Conservation (phyloP, 2,329 filamentous ascomycete genomes). For the Calcarisporium arbuscula region DNA sequence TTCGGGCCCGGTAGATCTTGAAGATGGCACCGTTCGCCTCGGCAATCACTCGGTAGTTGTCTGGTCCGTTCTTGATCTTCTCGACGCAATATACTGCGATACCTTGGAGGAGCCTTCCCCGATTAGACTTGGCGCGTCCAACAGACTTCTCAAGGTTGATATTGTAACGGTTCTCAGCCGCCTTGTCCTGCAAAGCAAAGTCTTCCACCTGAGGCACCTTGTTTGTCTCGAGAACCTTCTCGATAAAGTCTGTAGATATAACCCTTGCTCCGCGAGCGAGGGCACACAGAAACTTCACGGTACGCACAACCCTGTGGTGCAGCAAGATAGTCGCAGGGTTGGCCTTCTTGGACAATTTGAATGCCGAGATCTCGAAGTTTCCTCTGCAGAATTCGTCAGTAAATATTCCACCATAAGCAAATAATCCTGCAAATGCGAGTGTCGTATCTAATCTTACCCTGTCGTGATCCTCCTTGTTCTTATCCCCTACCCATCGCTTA, state of each 20-base stretch:
- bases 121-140: conserved; percentile 66
- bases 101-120: conserved; percentile 66
- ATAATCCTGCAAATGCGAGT: not conserved
- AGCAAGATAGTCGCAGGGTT: conserved; percentile 76
- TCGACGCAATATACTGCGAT: conserved; percentile 81
- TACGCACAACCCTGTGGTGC: conserved; percentile 83
- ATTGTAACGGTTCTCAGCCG: conserved; percentile 64
- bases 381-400: conserved; percentile 42
- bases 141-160: conserved; percentile 65
- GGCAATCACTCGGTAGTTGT: conserved; percentile 80
- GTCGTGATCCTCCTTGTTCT: conserved; percentile 70
- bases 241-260: conserved; percentile 72
- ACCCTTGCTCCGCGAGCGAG: conserved; percentile 75
- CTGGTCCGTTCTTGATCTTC: conserved; percentile 70
- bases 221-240: conserved; percentile 64
- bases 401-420: not conserved
- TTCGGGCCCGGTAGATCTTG: conserved; percentile 67
- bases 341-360: conserved; percentile 67
- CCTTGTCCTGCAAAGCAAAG: conserved; percentile 63
- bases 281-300: conserved; percentile 87
- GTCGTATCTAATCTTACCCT: conserved; percentile 51
- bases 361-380: conserved; percentile 81
- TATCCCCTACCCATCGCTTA: conserved; percentile 69
- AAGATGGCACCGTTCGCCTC: conserved; percentile 84
- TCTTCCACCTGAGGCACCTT: conserved; percentile 57